phyloP scores from a whole-genome alignment of 164 flowering plant genomes.

The Umbellularia californica region DNA sequence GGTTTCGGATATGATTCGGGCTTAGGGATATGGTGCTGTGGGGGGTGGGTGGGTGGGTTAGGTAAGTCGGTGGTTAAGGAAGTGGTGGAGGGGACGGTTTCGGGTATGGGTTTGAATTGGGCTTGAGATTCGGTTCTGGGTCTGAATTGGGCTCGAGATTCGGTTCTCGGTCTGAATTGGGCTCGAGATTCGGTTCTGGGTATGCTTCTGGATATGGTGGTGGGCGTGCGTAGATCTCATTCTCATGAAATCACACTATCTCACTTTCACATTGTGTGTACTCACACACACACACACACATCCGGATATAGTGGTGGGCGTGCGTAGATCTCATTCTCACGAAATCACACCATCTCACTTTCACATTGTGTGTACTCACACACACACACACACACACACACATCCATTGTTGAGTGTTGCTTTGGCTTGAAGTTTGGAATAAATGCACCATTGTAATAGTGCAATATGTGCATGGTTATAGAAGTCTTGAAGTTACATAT shows the following conservation, averaged over 20 bases:
- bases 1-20: background rate
- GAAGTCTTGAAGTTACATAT: background rate
- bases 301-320: constrained; percentile 13
- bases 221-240: constrained; percentile 9
- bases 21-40: too few species aligned
- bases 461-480: background rate
- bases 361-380: too few species aligned
- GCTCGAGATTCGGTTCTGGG: constrained; percentile 23
- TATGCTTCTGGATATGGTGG: constrained; percentile 13
- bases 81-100: background rate
- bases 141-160: constrained; percentile 13
- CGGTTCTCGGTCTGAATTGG: constrained; percentile 3
- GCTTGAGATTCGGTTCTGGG: constrained; percentile 22
- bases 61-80: background rate
- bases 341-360: too few species aligned
- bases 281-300: too few species aligned
- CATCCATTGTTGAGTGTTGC: background rate
- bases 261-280: too few species aligned
- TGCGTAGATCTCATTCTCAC: background rate
- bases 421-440: background rate
- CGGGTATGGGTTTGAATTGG: background rate
- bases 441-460: background rate
- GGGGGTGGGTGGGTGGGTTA: background rate
- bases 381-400: too few species aligned
- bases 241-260: too few species aligned